Conservation (phyloP, 345 rosid species). For the Eucalyptus viminalis region DNA sequence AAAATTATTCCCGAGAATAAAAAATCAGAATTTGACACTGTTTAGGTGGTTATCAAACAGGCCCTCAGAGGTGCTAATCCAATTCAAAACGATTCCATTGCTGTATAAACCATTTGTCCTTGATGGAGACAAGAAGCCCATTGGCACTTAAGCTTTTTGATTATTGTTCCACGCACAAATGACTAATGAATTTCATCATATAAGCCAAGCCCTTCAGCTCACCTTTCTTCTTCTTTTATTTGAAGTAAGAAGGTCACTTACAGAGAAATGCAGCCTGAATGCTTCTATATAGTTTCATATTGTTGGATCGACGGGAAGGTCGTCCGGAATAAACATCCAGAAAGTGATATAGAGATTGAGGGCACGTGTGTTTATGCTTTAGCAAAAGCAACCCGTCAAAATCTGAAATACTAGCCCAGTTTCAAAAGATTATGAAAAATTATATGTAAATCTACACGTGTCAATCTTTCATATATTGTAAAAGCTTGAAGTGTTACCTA, state of each 20-base stretch:
- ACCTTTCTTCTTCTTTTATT: neutral
- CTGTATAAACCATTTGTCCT: neutral
- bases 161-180: neutral
- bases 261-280: neutral
- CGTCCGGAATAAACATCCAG: neutral
- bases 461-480: neutral
- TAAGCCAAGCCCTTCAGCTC: neutral
- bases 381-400: neutral
- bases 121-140: neutral
- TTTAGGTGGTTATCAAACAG: too few species aligned
- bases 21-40: too few species aligned
- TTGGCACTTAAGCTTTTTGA: neutral
- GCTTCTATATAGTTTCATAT: neutral
- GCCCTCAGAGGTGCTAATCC: neutral
- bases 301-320: neutral
- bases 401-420: neutral
- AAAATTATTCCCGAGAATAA: too few species aligned
- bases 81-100: neutral
- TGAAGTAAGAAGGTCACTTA: neutral
- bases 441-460: neutral
- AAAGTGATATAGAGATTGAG: neutral
- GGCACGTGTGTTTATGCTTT: neutral
- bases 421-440: neutral
- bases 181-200: neutral
- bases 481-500: neutral